Evolutionary conservation across 2,329 filamentous ascomycete species (phyloP).

Genomic region (Rhinocladiella mackenziei): DNA sequence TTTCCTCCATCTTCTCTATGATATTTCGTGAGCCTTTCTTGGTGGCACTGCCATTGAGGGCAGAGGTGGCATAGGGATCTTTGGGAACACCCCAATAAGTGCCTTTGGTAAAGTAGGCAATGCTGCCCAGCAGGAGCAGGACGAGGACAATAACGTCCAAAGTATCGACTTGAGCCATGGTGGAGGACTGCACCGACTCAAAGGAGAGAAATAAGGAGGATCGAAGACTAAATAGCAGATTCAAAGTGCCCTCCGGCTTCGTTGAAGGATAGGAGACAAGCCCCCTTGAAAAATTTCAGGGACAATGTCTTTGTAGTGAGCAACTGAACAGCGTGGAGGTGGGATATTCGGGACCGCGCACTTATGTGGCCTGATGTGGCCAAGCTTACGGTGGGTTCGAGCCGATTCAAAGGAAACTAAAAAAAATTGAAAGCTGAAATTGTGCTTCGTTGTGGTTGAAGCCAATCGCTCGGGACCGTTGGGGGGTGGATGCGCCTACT

Average conservation of each 20-base stretch:
- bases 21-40: slow-evolving; percentile 86
- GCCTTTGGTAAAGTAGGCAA: slow-evolving; percentile 97
- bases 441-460: too few relatives aligned
- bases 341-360: slow-evolving; percentile 6
- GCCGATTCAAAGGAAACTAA: too few relatives aligned
- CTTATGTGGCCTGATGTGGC: slow-evolving; percentile 25
- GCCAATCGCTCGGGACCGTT: too few relatives aligned
- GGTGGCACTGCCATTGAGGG: slow-evolving; percentile 63
- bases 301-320: slow-evolving; percentile 1
- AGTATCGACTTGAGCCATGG: slow-evolving; percentile 93
- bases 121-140: slow-evolving; percentile 75
- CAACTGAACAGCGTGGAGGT: slow-evolving; percentile 21
- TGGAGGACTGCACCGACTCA: slow-evolving; percentile 10
- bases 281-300: neutral
- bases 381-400: too few relatives aligned
- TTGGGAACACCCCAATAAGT: slow-evolving; percentile 85
- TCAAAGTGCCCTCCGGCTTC: too few relatives aligned
- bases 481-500: too few relatives aligned
- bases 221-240: neutral
- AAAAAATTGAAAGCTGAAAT: too few relatives aligned
- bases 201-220: neutral
- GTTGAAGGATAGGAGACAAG: too few relatives aligned
- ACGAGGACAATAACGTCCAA: slow-evolving; percentile 90
- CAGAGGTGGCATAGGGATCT: slow-evolving; percentile 78
- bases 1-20: slow-evolving; percentile 91